Percentiles rank a stretch among this genome's conserved stretches.
phyloP scores from a whole-genome alignment of 2,329 filamentous ascomycete species.

The Mollisia scopiformis region DNA sequence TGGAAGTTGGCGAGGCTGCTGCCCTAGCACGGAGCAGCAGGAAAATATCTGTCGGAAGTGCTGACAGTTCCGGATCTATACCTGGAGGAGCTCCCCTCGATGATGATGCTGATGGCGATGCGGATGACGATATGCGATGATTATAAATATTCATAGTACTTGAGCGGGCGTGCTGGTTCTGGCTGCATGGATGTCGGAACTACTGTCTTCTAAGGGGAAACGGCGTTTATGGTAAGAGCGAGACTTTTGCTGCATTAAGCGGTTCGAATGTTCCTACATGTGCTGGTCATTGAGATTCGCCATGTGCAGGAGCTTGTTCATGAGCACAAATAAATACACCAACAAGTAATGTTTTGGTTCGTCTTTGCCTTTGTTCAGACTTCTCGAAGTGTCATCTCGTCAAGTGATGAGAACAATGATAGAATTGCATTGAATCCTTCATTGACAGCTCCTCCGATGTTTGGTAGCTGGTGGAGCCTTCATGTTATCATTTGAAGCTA shows the following conservation, averaged over 20 bases:
- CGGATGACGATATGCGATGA: not conserved
- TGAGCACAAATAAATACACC: too few species aligned
- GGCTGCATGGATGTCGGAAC: not conserved
- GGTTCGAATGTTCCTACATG: too few species aligned
- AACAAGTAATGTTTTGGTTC: too few species aligned
- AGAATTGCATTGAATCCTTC: not conserved
- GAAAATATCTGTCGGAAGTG: conserved; percentile 1
- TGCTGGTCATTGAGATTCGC: too few species aligned
- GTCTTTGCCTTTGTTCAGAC: not conserved
- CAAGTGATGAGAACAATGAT: not conserved
- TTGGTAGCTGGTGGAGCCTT: not conserved
- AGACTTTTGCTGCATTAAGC: too few species aligned
- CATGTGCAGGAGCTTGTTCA: too few species aligned
- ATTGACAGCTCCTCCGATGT: not conserved
- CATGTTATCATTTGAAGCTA: not conserved
- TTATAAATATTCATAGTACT: not conserved
- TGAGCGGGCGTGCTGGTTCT: not conserved
- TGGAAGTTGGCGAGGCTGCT: conserved; percentile 1
- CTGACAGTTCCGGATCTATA: not conserved
- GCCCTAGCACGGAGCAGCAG: not conserved
- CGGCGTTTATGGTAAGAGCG: not conserved
- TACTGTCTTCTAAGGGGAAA: not conserved
- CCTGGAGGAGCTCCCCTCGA: not conserved
- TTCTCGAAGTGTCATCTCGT: not conserved
- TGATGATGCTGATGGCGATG: not conserved